Conservation (phyloP, 176 grass and related monocot species). For the Paspalum vaginatum region DNA sequence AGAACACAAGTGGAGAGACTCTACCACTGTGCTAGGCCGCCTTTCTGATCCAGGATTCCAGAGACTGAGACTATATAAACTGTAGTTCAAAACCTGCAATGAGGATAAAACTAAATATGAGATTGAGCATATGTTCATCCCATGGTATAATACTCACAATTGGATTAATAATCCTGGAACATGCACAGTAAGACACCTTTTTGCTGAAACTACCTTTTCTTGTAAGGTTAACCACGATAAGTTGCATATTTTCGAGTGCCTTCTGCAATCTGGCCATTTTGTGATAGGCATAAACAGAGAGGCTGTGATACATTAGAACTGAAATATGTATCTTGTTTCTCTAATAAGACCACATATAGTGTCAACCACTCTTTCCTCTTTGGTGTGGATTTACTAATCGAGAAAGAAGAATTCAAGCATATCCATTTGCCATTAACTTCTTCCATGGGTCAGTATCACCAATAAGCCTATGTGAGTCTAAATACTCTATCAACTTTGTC, state of each 20-base stretch:
- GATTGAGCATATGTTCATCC: not conserved
- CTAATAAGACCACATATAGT: not conserved
- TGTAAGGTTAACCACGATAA: not conserved
- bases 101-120: constrained; percentile 12
- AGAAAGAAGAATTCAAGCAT: constrained; percentile 9
- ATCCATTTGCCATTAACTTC: constrained; percentile 41
- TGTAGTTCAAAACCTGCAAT: not conserved
- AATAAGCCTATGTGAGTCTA: constrained; percentile 61
- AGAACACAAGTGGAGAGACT: too few relatives aligned
- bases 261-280: constrained; percentile 15
- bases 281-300: not conserved
- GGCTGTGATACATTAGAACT: not conserved
- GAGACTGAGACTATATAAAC: not conserved
- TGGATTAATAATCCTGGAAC: not conserved
- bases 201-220: constrained; percentile 1
- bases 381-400: constrained; percentile 5
- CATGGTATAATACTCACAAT: constrained; percentile 10
- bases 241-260: not conserved
- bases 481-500: constrained; percentile 54
- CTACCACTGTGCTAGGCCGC: too few relatives aligned
- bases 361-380: not conserved
- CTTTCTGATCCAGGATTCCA: too few relatives aligned
- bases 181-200: constrained; percentile 3
- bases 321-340: not conserved
- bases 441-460: constrained; percentile 62